A percentile compares a stretch with the other conserved stretches of the same genome.
These are phyloP conservation scores for Candida quercuum DNA, from an alignment of 805 yeast genomes.

Conservation along the genomic window DNA sequence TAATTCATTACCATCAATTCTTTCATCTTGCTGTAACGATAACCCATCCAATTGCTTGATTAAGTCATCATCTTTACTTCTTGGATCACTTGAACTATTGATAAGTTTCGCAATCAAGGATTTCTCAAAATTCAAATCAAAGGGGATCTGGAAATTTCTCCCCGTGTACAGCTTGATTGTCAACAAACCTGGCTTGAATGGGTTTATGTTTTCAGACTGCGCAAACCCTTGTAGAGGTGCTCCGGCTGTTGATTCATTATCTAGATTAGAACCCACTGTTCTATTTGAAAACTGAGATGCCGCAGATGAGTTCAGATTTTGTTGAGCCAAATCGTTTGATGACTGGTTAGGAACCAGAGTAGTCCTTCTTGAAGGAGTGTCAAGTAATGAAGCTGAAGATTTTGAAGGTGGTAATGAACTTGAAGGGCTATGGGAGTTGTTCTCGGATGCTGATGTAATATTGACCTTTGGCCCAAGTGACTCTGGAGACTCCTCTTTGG, in stretches of 20 bases:
- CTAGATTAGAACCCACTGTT: background rate
- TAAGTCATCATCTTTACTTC: slow-evolving; percentile 14
- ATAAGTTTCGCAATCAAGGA: slow-evolving; percentile 61
- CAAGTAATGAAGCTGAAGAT: background rate
- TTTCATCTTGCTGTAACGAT: slow-evolving; percentile 25
- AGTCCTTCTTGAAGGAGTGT: background rate
- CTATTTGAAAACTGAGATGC: slow-evolving; percentile 2
- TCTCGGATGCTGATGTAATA: background rate
- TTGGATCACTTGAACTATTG: slow-evolving; percentile 39
- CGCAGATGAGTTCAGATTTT: background rate
- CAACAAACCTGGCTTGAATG: slow-evolving; percentile 60
- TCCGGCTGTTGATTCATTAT: background rate
- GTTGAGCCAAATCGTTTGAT: background rate
- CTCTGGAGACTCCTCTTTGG: slow-evolving; percentile 6
- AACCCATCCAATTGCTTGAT: slow-evolving; percentile 15
- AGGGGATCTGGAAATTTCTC: slow-evolving; percentile 62
- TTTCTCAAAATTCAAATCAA: slow-evolving; percentile 59
- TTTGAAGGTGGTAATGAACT: background rate
- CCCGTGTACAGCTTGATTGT: slow-evolving; percentile 76
- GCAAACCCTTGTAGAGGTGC: background rate
- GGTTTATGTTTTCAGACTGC: slow-evolving; percentile 9
- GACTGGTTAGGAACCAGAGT: background rate
- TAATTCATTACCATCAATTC: slow-evolving; percentile 24
- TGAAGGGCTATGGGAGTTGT: background rate
- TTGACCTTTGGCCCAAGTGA: slow-evolving; percentile 1